Evolutionary conservation across 1,284 basidiomycete species (phyloP), one percentile per base, ranked within the genome.

Genomic region (Meira miltonrushii): DNA sequence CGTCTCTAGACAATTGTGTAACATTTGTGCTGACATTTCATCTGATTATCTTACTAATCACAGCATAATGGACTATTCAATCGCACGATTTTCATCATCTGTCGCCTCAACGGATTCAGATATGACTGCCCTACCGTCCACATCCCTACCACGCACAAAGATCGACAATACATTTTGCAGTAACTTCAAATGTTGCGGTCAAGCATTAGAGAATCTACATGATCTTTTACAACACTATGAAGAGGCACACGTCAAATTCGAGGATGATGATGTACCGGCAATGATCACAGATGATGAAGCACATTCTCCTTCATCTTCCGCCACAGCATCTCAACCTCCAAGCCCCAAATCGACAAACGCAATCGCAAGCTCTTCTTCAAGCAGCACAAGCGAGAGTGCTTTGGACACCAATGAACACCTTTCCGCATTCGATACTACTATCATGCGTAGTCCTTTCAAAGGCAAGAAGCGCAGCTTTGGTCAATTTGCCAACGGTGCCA

Each of bases 221-320:
- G 75, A 78, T 53, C 67, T 78, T 7, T 66, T 78, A 9, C 74
- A 77, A 51, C 75, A 78, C 58, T 78, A 78, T 63, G 75, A 78
- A 54, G 75, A 77, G 43, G 67, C 71, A 55, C 75, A 78, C 47
- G 75, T 77, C 39, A 67, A 69, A 21, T 75, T 75, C 58, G 74
- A 78, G 33, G 75, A 74, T 47, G 74, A 76, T 57, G 75, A 75
- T 49, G 66, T 72, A 59, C 62, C 65, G 21, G 64, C 67, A 33
- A 67, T 68, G 65, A 64, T 74, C 33, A 60, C 66, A 33, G 73
- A 74, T 25, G 75, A 75, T 57, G 69, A 71, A 21, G 58, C 68
- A 53, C 65, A 67, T 25, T 72, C 67, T 4, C 63, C 71, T 10
- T 65, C 60, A 43, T 67, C 71, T 10, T 66, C 65, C 21, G 61